phyloP scores from a whole-genome alignment of 371 early-diverging fungal genomes.

The Mucor saturninus region DNA sequence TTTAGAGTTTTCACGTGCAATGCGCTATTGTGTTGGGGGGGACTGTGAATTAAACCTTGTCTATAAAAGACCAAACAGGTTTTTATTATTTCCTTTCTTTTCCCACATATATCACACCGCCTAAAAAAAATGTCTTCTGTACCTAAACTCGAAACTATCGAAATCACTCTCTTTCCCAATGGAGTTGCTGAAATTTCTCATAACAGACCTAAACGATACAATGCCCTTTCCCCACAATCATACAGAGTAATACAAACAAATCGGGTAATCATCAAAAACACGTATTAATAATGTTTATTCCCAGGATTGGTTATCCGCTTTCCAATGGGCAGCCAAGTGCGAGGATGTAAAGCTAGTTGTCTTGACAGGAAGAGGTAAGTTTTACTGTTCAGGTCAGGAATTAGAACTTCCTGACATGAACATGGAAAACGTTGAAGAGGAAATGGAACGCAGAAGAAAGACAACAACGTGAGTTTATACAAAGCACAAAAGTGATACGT shows the following conservation, averaged over 20 bases:
- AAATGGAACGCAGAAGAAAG: constrained; percentile 28
- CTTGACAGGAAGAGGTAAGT: constrained; percentile 72
- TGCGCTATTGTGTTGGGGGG: not conserved
- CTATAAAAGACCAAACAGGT: not conserved
- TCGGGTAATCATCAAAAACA: not conserved
- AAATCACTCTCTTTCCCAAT: constrained; percentile 51
- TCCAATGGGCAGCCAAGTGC: constrained; percentile 57
- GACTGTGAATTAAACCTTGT: not conserved
- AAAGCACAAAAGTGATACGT: not conserved
- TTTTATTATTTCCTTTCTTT: not conserved
- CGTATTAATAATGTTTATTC: not conserved
- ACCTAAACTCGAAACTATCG: constrained; percentile 58
- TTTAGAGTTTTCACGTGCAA: not conserved
- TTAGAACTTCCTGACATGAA: constrained; percentile 43
- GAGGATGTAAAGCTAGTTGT: constrained; percentile 64
- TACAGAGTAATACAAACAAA: constrained; percentile 47
- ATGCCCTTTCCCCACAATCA: constrained; percentile 65
- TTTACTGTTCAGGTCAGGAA: constrained; percentile 72
- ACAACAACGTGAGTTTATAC: constrained; percentile 26
- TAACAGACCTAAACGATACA: constrained; percentile 70
- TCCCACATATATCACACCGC: constrained; percentile 5
- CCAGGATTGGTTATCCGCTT: constrained; percentile 66
- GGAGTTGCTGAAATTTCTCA: constrained; percentile 72
- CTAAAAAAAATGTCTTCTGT: constrained; percentile 3
- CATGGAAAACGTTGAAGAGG: constrained; percentile 37